Base-by-base conservation (phyloP, 108 stramenopile species). In the Poteriospumella lacustris region DNA sequence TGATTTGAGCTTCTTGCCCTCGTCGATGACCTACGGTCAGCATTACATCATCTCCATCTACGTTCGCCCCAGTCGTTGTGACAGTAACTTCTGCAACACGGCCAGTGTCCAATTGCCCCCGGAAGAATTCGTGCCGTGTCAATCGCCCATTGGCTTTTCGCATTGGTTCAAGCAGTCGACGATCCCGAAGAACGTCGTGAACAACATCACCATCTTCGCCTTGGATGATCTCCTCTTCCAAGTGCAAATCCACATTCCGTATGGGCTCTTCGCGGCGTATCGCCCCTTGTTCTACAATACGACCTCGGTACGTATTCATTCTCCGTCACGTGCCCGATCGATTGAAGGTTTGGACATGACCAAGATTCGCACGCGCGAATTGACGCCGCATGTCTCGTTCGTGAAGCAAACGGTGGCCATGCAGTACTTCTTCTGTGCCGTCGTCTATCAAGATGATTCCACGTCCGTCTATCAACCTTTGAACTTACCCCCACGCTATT, bases 401-500 rank as follows among this genome's bases (percentile, higher is more conserved):
- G 89, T 90, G 44, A 87, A 90, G 42, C 44, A 64, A 56, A 39
- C 38, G 26, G 78, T 79, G 33, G 33, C 69, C 12, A 83, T 83
- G 86, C 58, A 73, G 12, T 86, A 86, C 47, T 76, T 90, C 0
- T 84, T 87, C 72, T 85, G 85, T 41, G 81, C 60, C 33, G 60
- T 64, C 36, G 60, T 64, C 9, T 64, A 31, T 64, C 60, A 64
- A 24, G 9, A 26, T 24, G 60, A 64, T 64, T 64, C 60, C 5
- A 34, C 28, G 5, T 64, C 31, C 12, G n/a, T 89, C 40, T 79
- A 81, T 33, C 80, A 76, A 31, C 91, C 92, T 28, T 79, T 91
- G 76, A 93, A 93, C 77, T 64, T 93, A 67, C 92, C 92, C 0
- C 91, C 91, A 3, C 85, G 91, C 26, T 92, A 89, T 79, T 79